Percentiles rank a stretch among this genome's conserved stretches.
Evolutionary conservation across 148 eudicot genomes (phyloP).

Genomic region (Chenopodium album): DNA sequence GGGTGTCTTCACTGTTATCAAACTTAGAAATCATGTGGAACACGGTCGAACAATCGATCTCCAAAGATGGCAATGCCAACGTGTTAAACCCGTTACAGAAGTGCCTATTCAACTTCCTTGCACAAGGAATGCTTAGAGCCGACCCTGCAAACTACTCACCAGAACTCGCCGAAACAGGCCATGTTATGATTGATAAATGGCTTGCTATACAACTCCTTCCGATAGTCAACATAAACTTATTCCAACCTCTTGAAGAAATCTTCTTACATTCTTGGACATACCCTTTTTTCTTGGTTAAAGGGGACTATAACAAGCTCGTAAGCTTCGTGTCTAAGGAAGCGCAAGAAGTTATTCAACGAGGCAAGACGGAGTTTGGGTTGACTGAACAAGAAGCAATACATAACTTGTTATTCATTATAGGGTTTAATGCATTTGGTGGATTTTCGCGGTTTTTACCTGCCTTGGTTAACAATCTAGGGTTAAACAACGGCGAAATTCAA

Average conservation of each 20-base stretch:
- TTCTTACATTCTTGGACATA: constrained; percentile 74
- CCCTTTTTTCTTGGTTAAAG: constrained; percentile 65
- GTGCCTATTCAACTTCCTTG: constrained; percentile 66
- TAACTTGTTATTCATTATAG: constrained; percentile 65
- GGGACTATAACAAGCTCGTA: constrained; percentile 59
- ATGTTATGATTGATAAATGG: constrained; percentile 60
- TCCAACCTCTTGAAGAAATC: constrained; percentile 80
- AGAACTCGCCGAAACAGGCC: constrained; percentile 51
- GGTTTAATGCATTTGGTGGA: constrained; percentile 89
- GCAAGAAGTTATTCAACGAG: constrained; percentile 44
- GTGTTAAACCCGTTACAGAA: constrained; percentile 48
- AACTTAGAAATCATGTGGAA: constrained; percentile 78
- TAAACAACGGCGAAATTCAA: constrained; percentile 42
- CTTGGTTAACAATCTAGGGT: constrained; percentile 37
- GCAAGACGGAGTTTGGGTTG: constrained; percentile 53
- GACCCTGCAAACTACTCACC: constrained; percentile 51
- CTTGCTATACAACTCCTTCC: constrained; percentile 77
- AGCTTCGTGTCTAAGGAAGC: constrained; percentile 55
- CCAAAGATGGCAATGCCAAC: constrained; percentile 39
- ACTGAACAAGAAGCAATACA: constrained; percentile 53
- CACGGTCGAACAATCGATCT: constrained; percentile 47
- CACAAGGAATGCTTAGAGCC: constrained; percentile 50
- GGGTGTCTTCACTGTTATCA: constrained; percentile 58
- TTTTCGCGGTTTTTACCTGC: constrained; percentile 49
- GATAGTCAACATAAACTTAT: constrained; percentile 35